phyloP scores from a whole-genome alignment of 2,329 filamentous ascomycete species.

The Monosporascus cannonballus region DNA sequence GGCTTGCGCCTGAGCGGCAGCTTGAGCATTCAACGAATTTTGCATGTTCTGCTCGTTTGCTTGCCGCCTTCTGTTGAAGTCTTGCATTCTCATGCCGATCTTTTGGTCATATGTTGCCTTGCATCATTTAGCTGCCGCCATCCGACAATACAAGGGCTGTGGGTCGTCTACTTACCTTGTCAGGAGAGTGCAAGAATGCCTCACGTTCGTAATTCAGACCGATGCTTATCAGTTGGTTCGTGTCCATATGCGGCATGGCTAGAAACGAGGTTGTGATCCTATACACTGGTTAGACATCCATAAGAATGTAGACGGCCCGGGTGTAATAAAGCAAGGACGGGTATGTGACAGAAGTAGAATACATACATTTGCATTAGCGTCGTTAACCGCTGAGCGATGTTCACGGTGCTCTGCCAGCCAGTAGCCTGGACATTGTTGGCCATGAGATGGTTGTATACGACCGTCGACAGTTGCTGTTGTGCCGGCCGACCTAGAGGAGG shows the following conservation, averaged over 20 bases:
- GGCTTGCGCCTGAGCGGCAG: constrained; percentile 31
- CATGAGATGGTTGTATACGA: constrained; percentile 32
- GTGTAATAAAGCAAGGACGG: neutral
- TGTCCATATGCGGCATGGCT: constrained; percentile 36
- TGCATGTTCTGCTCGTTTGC: constrained; percentile 43
- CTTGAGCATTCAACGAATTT: constrained; percentile 41
- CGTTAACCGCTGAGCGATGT: constrained; percentile 24
- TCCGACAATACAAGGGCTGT: neutral
- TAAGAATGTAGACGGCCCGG: neutral
- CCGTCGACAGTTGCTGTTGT: constrained; percentile 32
- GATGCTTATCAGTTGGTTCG: constrained; percentile 33
- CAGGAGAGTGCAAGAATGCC: constrained; percentile 37
- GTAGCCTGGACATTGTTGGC: constrained; percentile 12
- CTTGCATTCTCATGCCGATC: constrained; percentile 39
- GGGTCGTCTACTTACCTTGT: constrained; percentile 36
- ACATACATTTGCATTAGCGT: constrained; percentile 32
- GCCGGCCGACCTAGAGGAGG: constrained; percentile 39
- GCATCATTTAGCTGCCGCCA: constrained; percentile 13
- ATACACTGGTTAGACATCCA: constrained; percentile 4
- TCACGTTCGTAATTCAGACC: constrained; percentile 44
- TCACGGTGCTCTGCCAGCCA: constrained; percentile 29
- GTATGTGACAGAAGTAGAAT: neutral
- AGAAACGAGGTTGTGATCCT: constrained; percentile 49
- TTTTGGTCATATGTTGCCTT: constrained; percentile 46
- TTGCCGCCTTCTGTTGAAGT: constrained; percentile 46